Evolutionary conservation across 129 eudicot genomes (phyloP), one percentile per base, ranked within the genome.

Genomic region (Flaveria sonorensis): DNA sequence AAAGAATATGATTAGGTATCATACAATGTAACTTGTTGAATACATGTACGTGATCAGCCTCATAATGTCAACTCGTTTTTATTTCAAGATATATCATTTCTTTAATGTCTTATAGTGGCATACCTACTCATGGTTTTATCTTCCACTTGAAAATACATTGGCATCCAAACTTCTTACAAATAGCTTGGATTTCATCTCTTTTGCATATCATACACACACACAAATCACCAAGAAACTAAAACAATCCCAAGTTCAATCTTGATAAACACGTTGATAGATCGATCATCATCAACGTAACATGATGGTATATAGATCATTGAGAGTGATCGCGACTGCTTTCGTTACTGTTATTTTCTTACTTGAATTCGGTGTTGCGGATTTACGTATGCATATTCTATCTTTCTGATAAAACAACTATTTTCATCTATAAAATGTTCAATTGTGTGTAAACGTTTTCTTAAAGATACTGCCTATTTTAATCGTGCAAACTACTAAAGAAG

Each of bases 291-390:
- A 28, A 16, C 32, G 14, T 10, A 18, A 20, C 64, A 66, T 15
- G 51, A 76, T 63, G 64, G 64, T 47, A 32, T 47, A 32, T 32
- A 64, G 24, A 13, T 48, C 73, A 21, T 64, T 40, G 52, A 51
- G 39, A 66, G 64, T 20, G 64, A 50, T 64, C 26, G 7, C 15
- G 3, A 15, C 6, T 63, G 72, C 72, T 5, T 16, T 75, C 16
- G 23, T 75, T 32, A 30, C 36, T 51, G 1, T 48, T 32, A 14
- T 14, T 18, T 64, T 64, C 72, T 64, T 75, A 19, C 40, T 64
- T 64, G 72, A 75, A 30, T 30, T 75, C 18, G 72, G 16, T 30
- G 72, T 75, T 4, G 64, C 80, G 4, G 50, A 62, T 43, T 75
- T 45, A 28, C 60, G 71, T 75, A 75, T 26, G 71, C 21, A 46